Evolutionary conservation across 2,329 filamentous ascomycete species (phyloP), one percentile per base, ranked within the genome.

Genomic region (Zasmidium citrigriseum): DNA sequence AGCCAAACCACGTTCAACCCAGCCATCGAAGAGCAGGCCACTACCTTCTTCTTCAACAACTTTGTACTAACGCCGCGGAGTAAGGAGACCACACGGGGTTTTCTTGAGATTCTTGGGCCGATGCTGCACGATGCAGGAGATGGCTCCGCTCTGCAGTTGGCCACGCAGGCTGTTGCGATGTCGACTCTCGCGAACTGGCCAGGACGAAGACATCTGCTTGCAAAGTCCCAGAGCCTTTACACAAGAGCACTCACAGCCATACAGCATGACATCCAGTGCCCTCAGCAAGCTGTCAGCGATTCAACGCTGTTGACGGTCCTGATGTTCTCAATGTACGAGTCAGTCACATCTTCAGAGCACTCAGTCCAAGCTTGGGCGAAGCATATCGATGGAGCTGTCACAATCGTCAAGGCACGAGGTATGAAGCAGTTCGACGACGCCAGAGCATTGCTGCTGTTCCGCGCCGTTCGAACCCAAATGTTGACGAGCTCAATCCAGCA

Each of bases 371-470:
- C 55, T 18, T 58, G 59, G 59, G 55, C 59, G 2, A 51, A 48
- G 16, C 59, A 61, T 23, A 56, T 61, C 11, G 59, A 58, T 14
- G 59, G 59, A 9, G 59, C 59, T 4, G 50, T 54, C 11, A 57
- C 59, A 0, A 47, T 61, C 4, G 44, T 61, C 16, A 52, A 29
- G n/a, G 52, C 59, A 1, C 52, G 55, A n/a, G 55, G 59, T 3
- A 20, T 38, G 2, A 29, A 58, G 12, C 48, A 61, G 25, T 52
- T 56, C 11, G 25, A 53, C 14, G 24, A 58, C n/a, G n/a, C 27
- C 3, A 38, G 52, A n/a, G 53, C 55, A 23, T 29, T 55, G 7
- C 46, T 57, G 5, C 47, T 61, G 18, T 61, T 61, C 12, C 55
- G 55, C 14, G 59, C 55, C 2, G 55, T 58, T 5, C 20, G 54